phyloP scores from a whole-genome alignment of 257 asterid genomes.

The Nyctanthes arbortristis region DNA sequence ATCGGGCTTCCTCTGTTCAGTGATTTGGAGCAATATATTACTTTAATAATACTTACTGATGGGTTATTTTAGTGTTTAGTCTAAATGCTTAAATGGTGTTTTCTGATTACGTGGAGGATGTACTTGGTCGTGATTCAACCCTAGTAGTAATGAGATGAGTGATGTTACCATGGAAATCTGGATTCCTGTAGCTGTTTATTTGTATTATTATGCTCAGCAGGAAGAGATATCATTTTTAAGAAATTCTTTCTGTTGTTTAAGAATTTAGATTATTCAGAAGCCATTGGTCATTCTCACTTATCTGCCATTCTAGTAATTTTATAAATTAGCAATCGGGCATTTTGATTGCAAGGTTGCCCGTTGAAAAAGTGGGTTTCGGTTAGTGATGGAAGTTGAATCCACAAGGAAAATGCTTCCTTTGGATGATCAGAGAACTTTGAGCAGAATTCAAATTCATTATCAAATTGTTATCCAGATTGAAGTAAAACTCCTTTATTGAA shows the following conservation, averaged over 20 bases:
- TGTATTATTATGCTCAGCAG: not conserved
- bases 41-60: no score
- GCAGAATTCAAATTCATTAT: not conserved
- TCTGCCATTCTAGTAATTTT: not conserved
- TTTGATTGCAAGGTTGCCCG: not conserved
- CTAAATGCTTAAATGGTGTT: no score
- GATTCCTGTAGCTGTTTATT: not conserved
- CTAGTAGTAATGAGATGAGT: not conserved
- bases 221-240: not conserved
- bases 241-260: not conserved
- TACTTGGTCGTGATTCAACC: not conserved
- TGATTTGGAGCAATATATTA: no score
- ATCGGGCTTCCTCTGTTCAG: no score
- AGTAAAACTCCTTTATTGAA: not conserved
- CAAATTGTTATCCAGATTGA: not conserved
- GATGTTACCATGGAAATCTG: not conserved
- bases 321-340: not conserved
- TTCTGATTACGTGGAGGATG: not conserved
- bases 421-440: not conserved
- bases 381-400: not conserved
- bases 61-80: not conserved
- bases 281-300: not conserved
- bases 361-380: not conserved
- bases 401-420: not conserved
- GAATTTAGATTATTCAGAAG: not conserved